These are phyloP conservation scores for Botrytis pseudocinerea DNA, from an alignment of 2,329 filamentous ascomycete species.

Conservation along the genomic window DNA sequence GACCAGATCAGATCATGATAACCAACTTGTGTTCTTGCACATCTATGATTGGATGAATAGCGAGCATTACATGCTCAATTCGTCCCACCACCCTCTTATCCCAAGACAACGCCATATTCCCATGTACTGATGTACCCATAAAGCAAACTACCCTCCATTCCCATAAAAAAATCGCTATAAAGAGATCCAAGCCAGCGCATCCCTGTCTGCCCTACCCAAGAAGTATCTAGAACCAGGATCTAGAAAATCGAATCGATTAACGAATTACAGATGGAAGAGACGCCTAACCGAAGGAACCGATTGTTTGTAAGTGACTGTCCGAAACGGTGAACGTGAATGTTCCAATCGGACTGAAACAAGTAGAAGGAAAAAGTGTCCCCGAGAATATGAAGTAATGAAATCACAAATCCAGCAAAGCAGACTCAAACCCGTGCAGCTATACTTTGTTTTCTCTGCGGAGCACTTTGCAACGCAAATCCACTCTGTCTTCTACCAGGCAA, in stretches of 20 bases:
- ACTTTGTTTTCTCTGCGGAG: constrained; percentile 23
- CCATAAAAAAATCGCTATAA: neutral
- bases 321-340: neutral
- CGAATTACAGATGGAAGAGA: neutral
- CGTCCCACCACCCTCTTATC: neutral
- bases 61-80: neutral
- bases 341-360: neutral
- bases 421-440: neutral
- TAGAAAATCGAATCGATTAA: neutral
- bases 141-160: neutral
- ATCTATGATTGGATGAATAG: neutral
- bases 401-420: neutral
- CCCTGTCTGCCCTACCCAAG: neutral
- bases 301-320: neutral
- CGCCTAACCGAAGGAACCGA: neutral
- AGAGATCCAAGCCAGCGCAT: neutral
- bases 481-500: constrained; percentile 29
- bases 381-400: neutral
- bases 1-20: neutral
- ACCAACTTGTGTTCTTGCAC: neutral
- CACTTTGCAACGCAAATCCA: constrained; percentile 31
- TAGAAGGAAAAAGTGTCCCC: neutral
- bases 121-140: neutral
- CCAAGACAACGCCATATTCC: neutral
- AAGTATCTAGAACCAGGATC: neutral